A percentile compares a stretch with the other conserved stretches of the same genome.
Evolutionary conservation across 2,329 filamentous ascomycete species (phyloP).

Genomic region (Pyrenochaeta sp.): DNA sequence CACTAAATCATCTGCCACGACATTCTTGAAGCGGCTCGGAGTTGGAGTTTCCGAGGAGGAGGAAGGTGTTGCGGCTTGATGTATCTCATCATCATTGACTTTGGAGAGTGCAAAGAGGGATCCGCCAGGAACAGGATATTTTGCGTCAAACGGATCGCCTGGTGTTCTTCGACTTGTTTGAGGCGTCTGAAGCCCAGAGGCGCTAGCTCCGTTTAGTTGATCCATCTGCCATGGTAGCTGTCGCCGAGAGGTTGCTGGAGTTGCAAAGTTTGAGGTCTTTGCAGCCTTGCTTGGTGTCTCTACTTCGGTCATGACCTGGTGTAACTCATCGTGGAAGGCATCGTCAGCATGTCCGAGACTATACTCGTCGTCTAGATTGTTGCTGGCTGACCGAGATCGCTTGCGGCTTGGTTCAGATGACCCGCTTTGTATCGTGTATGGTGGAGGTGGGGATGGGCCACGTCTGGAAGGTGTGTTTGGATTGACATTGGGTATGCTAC

Average conservation of each 20-base stretch:
- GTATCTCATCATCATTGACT: constrained; percentile 6
- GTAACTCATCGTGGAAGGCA: constrained; percentile 43
- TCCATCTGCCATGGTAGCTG: constrained; percentile 52
- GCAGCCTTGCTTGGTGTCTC: constrained; percentile 54
- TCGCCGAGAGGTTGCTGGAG: constrained; percentile 40
- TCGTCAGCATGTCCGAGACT: constrained; percentile 40
- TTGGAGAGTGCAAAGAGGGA: constrained; percentile 29
- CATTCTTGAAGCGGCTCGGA: constrained; percentile 39
- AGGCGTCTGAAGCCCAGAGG: constrained; percentile 37
- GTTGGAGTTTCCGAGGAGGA: constrained; percentile 46
- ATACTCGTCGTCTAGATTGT: constrained; percentile 46
- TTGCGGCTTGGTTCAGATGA: constrained; percentile 33
- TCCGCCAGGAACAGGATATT: constrained; percentile 3
- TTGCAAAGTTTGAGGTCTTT: constrained; percentile 49
- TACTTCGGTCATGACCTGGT: constrained; percentile 29
- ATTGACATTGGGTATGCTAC: background rate
- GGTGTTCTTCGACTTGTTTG: constrained; percentile 24
- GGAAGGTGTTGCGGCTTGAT: constrained; percentile 21
- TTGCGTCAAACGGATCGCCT: constrained; percentile 23
- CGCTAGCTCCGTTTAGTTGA: constrained; percentile 7
- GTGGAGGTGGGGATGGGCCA: constrained; percentile 25
- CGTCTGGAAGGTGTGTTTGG: constrained; percentile 26
- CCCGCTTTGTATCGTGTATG: constrained; percentile 21
- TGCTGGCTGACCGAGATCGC: constrained; percentile 33
- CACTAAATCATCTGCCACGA: constrained; percentile 25